Evolutionary conservation across 2,329 filamentous ascomycete species (phyloP), one percentile per base, ranked within the genome.

Genomic region (Colletotrichum musae): DNA sequence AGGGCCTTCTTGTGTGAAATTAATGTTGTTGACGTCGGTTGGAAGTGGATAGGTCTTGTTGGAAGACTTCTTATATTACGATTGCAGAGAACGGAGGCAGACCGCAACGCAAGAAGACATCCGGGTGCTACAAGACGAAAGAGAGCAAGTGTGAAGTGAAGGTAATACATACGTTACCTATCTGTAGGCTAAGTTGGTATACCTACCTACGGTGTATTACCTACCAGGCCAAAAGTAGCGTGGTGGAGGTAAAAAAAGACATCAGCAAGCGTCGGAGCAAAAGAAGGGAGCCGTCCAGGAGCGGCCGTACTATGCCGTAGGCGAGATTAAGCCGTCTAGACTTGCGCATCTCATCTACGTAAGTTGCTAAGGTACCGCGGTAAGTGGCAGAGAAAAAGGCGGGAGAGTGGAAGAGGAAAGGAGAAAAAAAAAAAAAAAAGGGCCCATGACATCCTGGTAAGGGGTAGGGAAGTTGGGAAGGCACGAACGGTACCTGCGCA

Each of bases 401-500:
- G n/a, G 24, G 36, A 53, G 28, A 4, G 26, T 64, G 52, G 51
- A 53, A 24, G 36, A 51, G 57, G 47, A 53, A 52, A 52, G 26
- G 16, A 32, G 43, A 52, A 45, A 32, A 13, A 53, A 36, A 36
- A 53, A 36, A 36, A 36, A 10, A 36, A 36, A 36, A 36, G 32
- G 32, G 32, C 32, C 41, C 16, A 18, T 26, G 48, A 18, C 13
- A 60, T 39, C 48, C 48, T 61, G 51, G 57, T 12, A 61, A 43
- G 43, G 41, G 54, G 32, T 13, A 18, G 47, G 41, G 63, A 54
- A 57, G 41, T 13, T 16, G 47, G 41, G 63, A 54, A 57, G 41
- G 51, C 43, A 70, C 51, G 62, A 70, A 66, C 56, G 67, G 67
- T 69, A 69, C 62, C 67, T 69, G 62, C 43, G 56, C 56, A 26